Conservation (phyloP, 2,329 filamentous ascomycete genomes). For the Ramularia endophylla region DNA sequence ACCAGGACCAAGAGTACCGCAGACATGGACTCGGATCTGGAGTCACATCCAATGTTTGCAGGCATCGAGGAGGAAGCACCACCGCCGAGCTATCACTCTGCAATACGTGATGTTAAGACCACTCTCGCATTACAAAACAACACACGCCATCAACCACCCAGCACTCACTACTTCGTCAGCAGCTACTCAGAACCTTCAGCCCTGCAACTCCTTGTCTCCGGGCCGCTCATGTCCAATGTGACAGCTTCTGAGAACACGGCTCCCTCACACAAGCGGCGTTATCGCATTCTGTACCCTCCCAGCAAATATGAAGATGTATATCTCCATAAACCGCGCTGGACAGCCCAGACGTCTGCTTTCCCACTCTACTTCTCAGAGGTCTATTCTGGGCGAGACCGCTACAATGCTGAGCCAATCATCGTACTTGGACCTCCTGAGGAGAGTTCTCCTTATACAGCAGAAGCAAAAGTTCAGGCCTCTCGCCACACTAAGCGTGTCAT, state of each 20-base stretch:
- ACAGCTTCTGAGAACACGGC: conserved; percentile 10
- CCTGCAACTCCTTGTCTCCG: conserved; percentile 14
- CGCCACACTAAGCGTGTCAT: conserved; percentile 9
- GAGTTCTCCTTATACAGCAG: background rate
- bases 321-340: conserved; percentile 17
- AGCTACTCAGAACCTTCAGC: conserved; percentile 10
- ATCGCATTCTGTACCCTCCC: conserved; percentile 15
- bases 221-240: conserved; percentile 17
- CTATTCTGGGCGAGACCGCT: conserved; percentile 8
- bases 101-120: too few species aligned
- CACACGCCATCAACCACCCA: conserved; percentile 1
- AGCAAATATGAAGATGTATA: conserved; percentile 19
- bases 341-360: conserved; percentile 6
- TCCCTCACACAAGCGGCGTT: conserved; percentile 14
- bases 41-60: too few species aligned
- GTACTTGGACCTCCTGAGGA: conserved; percentile 14
- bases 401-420: conserved; percentile 18
- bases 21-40: too few species aligned
- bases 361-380: conserved; percentile 15
- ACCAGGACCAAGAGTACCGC: too few species aligned
- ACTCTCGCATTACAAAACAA: too few species aligned
- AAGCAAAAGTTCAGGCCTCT: conserved; percentile 8
- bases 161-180: conserved; percentile 15
- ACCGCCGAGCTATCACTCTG: too few species aligned
- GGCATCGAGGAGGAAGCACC: too few species aligned